A percentile compares a stretch with the other conserved stretches of the same genome.
Evolutionary conservation across 768 basidiomycete species (phyloP).

Genomic region (Russula olivacea): DNA sequence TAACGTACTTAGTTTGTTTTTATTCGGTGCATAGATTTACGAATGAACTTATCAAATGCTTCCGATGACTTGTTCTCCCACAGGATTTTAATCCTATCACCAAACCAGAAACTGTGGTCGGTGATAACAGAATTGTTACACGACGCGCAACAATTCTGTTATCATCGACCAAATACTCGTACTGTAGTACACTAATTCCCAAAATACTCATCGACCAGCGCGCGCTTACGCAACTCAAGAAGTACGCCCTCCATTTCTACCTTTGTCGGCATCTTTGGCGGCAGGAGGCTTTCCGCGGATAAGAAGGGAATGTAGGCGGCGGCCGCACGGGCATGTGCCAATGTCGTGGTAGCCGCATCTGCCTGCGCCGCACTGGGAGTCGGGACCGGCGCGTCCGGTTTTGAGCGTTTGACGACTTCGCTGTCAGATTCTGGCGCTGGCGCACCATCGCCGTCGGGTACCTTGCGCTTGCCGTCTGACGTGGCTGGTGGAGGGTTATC

Average conservation of each 20-base stretch:
- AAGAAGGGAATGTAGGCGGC: conserved; percentile 71
- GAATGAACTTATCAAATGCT: neutral
- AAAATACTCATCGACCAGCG: conserved; percentile 74
- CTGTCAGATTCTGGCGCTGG: conserved; percentile 32
- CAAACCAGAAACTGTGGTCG: too few species aligned
- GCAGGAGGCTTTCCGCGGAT: conserved; percentile 61
- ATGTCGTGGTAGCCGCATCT: conserved; percentile 28
- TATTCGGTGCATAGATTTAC: neutral
- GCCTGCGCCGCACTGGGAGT: conserved; percentile 10
- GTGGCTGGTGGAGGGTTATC: conserved; percentile 25
- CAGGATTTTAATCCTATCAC: too few species aligned
- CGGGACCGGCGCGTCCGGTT: conserved; percentile 24
- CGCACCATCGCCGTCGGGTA: conserved; percentile 40
- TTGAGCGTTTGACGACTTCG: conserved; percentile 32
- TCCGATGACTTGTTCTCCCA: neutral
- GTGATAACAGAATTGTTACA: too few species aligned
- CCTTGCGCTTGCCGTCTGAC: conserved; percentile 50
- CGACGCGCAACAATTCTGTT: too few species aligned
- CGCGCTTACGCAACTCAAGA: conserved; percentile 71
- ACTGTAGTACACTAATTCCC: too few species aligned
- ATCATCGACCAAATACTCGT: too few species aligned
- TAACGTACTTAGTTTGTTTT: neutral
- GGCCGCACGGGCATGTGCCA: conserved; percentile 46
- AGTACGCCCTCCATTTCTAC: conserved; percentile 77
- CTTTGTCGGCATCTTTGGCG: conserved; percentile 68